phyloP scores from a whole-genome alignment of 768 basidiomycete genomes.

The Leccinum longicurvipes region DNA sequence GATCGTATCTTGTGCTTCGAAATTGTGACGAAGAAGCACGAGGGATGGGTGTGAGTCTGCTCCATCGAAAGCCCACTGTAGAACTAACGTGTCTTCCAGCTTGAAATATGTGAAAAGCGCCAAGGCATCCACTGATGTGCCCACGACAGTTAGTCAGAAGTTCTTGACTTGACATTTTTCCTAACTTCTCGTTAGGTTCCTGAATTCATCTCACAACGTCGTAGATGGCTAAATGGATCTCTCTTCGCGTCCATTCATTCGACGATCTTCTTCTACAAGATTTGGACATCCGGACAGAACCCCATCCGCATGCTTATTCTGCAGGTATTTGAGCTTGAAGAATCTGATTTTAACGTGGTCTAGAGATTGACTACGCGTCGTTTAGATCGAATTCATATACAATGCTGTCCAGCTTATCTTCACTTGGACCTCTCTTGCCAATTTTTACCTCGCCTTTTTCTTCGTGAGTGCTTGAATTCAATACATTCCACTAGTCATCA shows the following conservation, averaged over 20 bases:
- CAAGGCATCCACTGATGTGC: constrained; percentile 95
- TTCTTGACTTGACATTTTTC: not conserved
- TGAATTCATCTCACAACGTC: constrained; percentile 93
- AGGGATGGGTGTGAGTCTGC: constrained; percentile 70
- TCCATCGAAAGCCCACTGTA: not conserved
- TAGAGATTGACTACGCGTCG: not conserved
- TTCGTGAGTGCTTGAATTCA: constrained; percentile 57
- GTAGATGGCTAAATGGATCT: constrained; percentile 86
- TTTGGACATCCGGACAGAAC: constrained; percentile 91
- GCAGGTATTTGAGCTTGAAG: constrained; percentile 31
- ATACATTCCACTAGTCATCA: constrained; percentile 19
- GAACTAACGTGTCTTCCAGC: constrained; percentile 34
- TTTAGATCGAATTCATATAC: constrained; percentile 86
- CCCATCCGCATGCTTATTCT: constrained; percentile 80
- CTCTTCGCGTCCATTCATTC: constrained; percentile 93
- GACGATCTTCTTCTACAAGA: constrained; percentile 81
- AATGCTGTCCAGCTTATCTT: constrained; percentile 87
- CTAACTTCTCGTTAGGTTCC: constrained; percentile 48
- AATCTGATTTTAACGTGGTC: not conserved
- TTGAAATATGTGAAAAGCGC: constrained; percentile 91
- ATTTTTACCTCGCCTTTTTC: constrained; percentile 94
- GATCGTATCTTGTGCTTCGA: constrained; percentile 92
- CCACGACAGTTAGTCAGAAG: constrained; percentile 54
- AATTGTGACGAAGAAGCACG: constrained; percentile 84
- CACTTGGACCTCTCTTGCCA: constrained; percentile 91